Evolutionary conservation across 176 grass and related monocot species (phyloP), one percentile per base, ranked within the genome.

Genomic region (Oryza rufipogon): DNA sequence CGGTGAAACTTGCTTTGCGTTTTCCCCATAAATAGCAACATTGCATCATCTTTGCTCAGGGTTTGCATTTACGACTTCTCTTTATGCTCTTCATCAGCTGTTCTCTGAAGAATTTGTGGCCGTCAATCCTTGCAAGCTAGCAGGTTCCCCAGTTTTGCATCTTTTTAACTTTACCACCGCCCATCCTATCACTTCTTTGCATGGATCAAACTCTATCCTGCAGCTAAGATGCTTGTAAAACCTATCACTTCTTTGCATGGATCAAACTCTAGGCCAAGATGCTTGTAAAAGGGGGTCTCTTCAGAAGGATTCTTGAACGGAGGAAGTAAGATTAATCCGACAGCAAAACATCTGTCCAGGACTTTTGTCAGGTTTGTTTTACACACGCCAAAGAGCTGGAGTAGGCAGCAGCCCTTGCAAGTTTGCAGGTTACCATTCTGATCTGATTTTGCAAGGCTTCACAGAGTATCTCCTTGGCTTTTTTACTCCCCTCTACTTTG

Each of bases 1-100:
- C 44, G 45, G 78, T 89, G 90, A 91, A 97, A 89, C 92, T 94
- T 89, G 95, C 88, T 97, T 97, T 94, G 68, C 77, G 76, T 89
- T 91, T 88, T 84, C 85, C 28, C 88, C 79, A 87, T 30, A 84
- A 88, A 81, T 91, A 76, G 85, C 66, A 71, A 67, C 20, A 83
- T 19, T 69, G 84, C 78, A 82, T 88, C 89, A 90, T 84, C 89
- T 86, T 91, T 89, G 33, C 33, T 72, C 67, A 94, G 84, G 84
- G 77, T 80, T 76, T 30, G 20, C 16, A 76, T 83, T 82, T 83
- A 90, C 84, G 34, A 83, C 65, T 19, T 68, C 79, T 82, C 84
- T 83, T 83, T 83, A 79, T 78, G 79, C 88, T 79, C 61, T 48
- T 78, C 83, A 79, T 71, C 74, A n/a, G 38, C 42, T 73, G 20